Evolutionary conservation across 2,329 filamentous ascomycete species (phyloP), one percentile per base, ranked within the genome.

Genomic region (Niveomyces coronatus): DNA sequence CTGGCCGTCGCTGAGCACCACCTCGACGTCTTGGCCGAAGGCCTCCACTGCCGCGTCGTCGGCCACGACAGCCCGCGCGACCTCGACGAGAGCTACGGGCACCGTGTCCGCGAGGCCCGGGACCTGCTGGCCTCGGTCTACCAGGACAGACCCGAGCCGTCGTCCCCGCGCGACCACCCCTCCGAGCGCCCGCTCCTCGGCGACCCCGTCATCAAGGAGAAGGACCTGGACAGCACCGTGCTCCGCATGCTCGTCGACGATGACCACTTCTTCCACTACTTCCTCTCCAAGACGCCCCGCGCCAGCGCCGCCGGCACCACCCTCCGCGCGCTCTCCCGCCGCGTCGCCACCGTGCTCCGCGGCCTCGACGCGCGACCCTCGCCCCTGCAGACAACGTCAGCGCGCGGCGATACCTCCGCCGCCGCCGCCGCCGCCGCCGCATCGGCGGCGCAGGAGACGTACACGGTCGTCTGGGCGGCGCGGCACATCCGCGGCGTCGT

Each of bases 191-290:
- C 55, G n/a, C 52, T 63, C 9, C 48, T 68, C 35, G 61, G 62
- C 41, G 57, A 58, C 9, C 15, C 31, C 13, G 14, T 24, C 1
- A 24, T 30, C 9, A 33, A 39, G 18, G 10, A 17, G 3, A 56
- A 60, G 35, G 68, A 74, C 41, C 56, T 74, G 1, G 67, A 70
- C 44, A 57, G 59, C 31, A 72, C 70, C 3, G 51, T 76, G 11
- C 66, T 71, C 44, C 65, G 65, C 36, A 71, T 76, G 55, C 58
- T 76, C 13, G 56, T 74, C 16, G 61, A 65, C 44, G 73, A 74
- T 47, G 61, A 71, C 49, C 63, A 67, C 28, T 67, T 76, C 54
- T 71, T 75, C 49, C 57, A 68, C 36, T 68, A 71, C 54, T 68
- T 76, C 42, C 58, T 65, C 31, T 61, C 62, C 13, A 55, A 63